phyloP scores from a whole-genome alignment of 1,139 yeast species.

The Yamadazyma taylorii region DNA sequence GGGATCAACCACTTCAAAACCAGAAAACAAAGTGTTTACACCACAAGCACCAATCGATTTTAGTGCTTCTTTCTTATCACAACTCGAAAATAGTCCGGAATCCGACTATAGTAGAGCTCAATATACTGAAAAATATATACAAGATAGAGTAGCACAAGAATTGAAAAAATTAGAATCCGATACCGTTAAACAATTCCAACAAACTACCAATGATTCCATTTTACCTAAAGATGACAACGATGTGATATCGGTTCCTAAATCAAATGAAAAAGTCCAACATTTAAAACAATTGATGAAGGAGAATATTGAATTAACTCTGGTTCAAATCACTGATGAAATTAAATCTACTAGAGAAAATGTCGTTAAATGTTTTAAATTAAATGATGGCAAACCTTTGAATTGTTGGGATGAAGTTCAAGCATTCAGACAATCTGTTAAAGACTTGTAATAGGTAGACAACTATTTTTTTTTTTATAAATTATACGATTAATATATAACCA shows the following conservation, averaged over 20 bases:
- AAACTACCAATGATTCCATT: slow-evolving; percentile 46
- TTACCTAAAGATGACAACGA: slow-evolving; percentile 31
- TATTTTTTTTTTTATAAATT: too few relatives aligned
- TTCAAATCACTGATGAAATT: slow-evolving; percentile 32
- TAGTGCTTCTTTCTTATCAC: slow-evolving; percentile 65
- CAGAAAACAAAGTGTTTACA: slow-evolving; percentile 64
- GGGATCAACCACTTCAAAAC: slow-evolving; percentile 60
- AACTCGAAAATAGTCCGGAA: slow-evolving; percentile 72
- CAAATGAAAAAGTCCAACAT: slow-evolving; percentile 40
- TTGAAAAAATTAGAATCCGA: slow-evolving; percentile 62
- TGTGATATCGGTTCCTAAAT: slow-evolving; percentile 28
- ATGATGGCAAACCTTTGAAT: slow-evolving; percentile 73
- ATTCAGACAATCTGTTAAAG: slow-evolving; percentile 56
- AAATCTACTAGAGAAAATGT: slow-evolving; percentile 55
- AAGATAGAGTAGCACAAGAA: slow-evolving; percentile 70
- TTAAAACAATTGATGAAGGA: slow-evolving; percentile 50
- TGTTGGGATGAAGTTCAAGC: slow-evolving; percentile 85
- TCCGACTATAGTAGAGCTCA: slow-evolving; percentile 83
- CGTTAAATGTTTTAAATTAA: slow-evolving; percentile 63
- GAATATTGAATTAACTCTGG: slow-evolving; percentile 45
- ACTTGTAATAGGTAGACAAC: too few relatives aligned
- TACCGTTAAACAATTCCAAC: slow-evolving; percentile 55
- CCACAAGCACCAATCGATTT: slow-evolving; percentile 78
- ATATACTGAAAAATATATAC: slow-evolving; percentile 72
- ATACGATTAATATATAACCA: neutral